Base-by-base conservation (phyloP, 2,329 filamentous ascomycete species). In the Monilinia fructigena region DNA sequence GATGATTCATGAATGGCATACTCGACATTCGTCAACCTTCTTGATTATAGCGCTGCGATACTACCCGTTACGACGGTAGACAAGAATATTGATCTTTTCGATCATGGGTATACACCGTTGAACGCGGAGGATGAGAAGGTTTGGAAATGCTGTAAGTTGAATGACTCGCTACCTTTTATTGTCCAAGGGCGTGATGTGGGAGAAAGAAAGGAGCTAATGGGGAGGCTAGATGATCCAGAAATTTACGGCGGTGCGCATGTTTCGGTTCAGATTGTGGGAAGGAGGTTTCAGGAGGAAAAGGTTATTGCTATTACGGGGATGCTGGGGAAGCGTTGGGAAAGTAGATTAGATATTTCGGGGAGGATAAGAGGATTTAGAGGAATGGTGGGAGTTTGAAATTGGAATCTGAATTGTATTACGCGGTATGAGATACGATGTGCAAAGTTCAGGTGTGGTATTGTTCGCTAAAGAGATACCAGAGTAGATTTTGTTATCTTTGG, bases 1-100 rank as follows among this genome's bases (percentile, higher is more conserved):
- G 38, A 40, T 45, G 8, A 60, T 28, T 31, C 5, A n/a, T 23
- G 16, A 16, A 8, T 11, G 62, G 64, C 56, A 55, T 66, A 66
- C 28, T 55, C 65, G 3, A 55, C 48, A 12, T 55, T 55, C 16
- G 59, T 66, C 50, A 66, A 66, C 52, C 58, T 66, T 28, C 52
- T 66, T 16, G 76, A 77, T 66, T 74, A 76, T 45, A 74, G 70
- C 26, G 69, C 68, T 11, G 74, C 79, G 6, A 79, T 79, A 2
- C 75, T 82, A 5, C 81, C 81, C 0, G 78, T 82, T 2, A 80
- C 79, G 0, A 74, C 73, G 52, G 79, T 79, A 0, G 78, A 81
- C 63, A 78, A 79, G 70, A 68, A 68, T 3, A 60, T 80, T 0
- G 80, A 82, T 31, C 68, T 66, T 23, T 67, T 66, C n/a, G 65